Evolutionary conservation across 2,329 filamentous ascomycete genomes (phyloP), one percentile per base, ranked within the genome.

Genomic region (Colletotrichum tropicicola): DNA sequence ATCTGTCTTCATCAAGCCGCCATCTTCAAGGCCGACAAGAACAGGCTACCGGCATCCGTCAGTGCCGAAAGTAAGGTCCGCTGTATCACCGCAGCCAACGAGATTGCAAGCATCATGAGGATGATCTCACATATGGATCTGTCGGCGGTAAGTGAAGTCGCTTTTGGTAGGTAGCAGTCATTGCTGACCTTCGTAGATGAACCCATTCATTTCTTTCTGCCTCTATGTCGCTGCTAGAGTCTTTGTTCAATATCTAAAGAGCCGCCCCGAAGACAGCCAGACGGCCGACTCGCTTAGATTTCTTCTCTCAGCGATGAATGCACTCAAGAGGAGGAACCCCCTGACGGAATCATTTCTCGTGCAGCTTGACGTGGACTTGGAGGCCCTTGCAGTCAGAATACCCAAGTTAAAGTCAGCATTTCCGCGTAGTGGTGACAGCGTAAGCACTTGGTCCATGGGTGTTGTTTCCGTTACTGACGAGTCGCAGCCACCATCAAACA

Each of bases 1-100:
- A 98, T 99, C 57, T 98, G 95, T 76, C 82, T 99, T n/a, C 96
- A 99, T 73, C 96, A 99, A 79, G 96, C 95, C 3, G 96, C 96
- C 25, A 98, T 99, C 19, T 98, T 95, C 85, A 98, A 98, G 75
- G 94, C 94, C 0, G 95, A 98, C 72, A 96, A 94, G 79, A 91
- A 97, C 77, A 87, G 89, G 56, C 81, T 98, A 66, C 90, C 93
- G 1, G 82, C 86, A 1, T 90, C 91, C 17, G 90, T 98, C 48
- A 90, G 92, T 68, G 89, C 92, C 1, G 95, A 98, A 74, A 97
- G 94, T 77, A 98, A 97, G 77, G 88, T 96, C 13, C 88, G 96
- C 66, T 98, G 96, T 72, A 93, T 98, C 64, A 94, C 94, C 21
- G 94, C 95, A 12, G 96, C 96, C 27, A 94, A 94, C 61, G 94